These are phyloP conservation scores for Boletus sp. DNA, from an alignment of 768 basidiomycete genomes.

Conservation along the genomic window DNA sequence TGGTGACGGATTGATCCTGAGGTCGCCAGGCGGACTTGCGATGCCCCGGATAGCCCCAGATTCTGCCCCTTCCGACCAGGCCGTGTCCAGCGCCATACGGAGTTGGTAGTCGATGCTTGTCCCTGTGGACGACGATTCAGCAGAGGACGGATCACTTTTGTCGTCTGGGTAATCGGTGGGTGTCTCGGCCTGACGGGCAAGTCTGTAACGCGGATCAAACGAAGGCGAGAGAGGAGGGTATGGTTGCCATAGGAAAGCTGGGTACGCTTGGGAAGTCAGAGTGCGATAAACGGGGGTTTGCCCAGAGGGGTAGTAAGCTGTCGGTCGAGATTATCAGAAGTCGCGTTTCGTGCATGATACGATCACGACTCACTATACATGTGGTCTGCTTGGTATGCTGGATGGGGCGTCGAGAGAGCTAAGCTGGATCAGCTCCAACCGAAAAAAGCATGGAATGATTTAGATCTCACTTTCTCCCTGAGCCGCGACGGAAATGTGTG, in stretches of 20 bases:
- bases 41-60: background rate
- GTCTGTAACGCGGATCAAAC: constrained; percentile 16
- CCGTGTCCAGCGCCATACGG: constrained; percentile 5
- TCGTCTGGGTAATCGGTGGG: constrained; percentile 23
- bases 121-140: constrained; percentile 17
- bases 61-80: constrained; percentile 1
- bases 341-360: background rate
- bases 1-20: constrained; percentile 12
- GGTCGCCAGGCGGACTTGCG: constrained; percentile 7
- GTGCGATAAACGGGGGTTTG: constrained; percentile 23
- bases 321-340: constrained; percentile 4
- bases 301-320: constrained; percentile 18
- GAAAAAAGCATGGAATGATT: background rate
- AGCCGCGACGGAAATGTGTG: constrained; percentile 11
- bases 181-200: constrained; percentile 5
- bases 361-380: constrained; percentile 17
- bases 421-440: constrained; percentile 8
- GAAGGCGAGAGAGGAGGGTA: constrained; percentile 27
- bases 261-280: constrained; percentile 11
- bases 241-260: constrained; percentile 28
- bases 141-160: constrained; percentile 27
- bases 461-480: constrained; percentile 17
- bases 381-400: constrained; percentile 14
- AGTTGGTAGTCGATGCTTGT: constrained; percentile 12
- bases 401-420: constrained; percentile 12